Conservation (phyloP, 164 flowering plant species). For the Berberis vulgaris region DNA sequence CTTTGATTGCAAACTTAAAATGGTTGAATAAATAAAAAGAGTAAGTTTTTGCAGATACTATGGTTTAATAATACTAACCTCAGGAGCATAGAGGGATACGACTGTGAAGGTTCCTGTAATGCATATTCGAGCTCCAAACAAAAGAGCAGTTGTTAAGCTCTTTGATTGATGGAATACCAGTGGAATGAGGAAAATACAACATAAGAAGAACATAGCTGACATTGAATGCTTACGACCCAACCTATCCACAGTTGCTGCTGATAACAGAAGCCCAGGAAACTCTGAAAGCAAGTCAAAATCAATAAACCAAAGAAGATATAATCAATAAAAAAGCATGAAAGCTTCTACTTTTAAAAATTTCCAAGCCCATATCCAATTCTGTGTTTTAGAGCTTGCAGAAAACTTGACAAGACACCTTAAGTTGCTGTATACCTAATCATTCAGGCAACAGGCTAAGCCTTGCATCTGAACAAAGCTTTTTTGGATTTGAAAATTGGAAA, state of each 20-base stretch:
- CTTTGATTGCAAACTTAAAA: too few species aligned
- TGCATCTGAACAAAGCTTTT: too few species aligned
- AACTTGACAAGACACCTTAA: too few species aligned
- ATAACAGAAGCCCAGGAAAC: constrained; percentile 72
- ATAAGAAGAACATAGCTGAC: constrained; percentile 46
- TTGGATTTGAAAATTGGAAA: too few species aligned
- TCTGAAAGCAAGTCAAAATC: constrained; percentile 34
- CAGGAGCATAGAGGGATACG: constrained; percentile 72
- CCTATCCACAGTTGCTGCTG: constrained; percentile 66
- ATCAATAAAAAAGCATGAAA: too few species aligned
- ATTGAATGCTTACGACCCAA: constrained; percentile 79
- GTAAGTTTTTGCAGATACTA: neutral
- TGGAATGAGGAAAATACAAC: constrained; percentile 62
- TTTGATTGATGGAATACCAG: constrained; percentile 41
- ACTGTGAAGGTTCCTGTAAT: constrained; percentile 55
- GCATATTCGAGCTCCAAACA: constrained; percentile 83
- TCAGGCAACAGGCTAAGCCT: too few species aligned
- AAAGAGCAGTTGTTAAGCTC: constrained; percentile 48
- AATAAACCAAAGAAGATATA: neutral
- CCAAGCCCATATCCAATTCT: too few species aligned
- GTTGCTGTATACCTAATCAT: too few species aligned
- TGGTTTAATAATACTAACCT: constrained; percentile 33
- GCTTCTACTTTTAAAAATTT: too few species aligned
- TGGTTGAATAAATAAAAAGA: too few species aligned
- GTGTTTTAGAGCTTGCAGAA: too few species aligned